Percentiles rank a stretch among this genome's conserved stretches.
phyloP scores from a whole-genome alignment of 257 asterid species.

The Striga asiatica region DNA sequence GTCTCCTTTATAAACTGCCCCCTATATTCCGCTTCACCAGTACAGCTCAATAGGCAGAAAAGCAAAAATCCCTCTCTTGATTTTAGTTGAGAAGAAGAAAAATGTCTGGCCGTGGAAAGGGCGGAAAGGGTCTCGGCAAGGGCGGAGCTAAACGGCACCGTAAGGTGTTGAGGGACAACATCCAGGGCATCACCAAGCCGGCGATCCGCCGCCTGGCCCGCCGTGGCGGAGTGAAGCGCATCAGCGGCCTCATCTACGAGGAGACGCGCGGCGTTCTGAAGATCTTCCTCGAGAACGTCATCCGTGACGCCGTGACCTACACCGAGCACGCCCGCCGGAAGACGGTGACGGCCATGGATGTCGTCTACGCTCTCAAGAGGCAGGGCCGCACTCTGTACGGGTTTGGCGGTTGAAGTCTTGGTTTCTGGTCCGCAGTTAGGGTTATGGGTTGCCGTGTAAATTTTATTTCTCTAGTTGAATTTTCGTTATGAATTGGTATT shows the following conservation, averaged over 20 bases:
- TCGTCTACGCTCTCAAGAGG: neutral
- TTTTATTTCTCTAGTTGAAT: neutral
- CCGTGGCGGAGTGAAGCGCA: neutral
- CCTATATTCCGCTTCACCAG: neutral
- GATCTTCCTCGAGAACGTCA: constrained; percentile 28
- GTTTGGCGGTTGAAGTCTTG: neutral
- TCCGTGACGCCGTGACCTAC: constrained; percentile 30
- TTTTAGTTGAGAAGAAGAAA: neutral
- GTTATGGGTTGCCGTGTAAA: neutral
- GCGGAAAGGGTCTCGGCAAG: neutral
- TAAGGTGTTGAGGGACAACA: neutral
- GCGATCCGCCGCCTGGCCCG: constrained; percentile 49
- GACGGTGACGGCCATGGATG: neutral
- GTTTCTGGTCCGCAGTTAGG: too few relatives aligned
- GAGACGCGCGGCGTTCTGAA: constrained; percentile 28
- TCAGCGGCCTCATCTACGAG: constrained; percentile 19
- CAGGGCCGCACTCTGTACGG: neutral
- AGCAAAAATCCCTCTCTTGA: neutral
- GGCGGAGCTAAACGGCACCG: neutral
- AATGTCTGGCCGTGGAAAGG: neutral
- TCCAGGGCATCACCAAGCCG: constrained; percentile 31
- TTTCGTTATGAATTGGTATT: neutral
- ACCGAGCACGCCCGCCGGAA: constrained; percentile 34
- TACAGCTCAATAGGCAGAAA: neutral
- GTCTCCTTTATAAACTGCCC: neutral